Percentiles rank a stretch among this genome's conserved stretches.
These are phyloP conservation scores for Trichoderma atroviride DNA, from an alignment of 2,329 filamentous ascomycete genomes.

Conservation along the genomic window DNA sequence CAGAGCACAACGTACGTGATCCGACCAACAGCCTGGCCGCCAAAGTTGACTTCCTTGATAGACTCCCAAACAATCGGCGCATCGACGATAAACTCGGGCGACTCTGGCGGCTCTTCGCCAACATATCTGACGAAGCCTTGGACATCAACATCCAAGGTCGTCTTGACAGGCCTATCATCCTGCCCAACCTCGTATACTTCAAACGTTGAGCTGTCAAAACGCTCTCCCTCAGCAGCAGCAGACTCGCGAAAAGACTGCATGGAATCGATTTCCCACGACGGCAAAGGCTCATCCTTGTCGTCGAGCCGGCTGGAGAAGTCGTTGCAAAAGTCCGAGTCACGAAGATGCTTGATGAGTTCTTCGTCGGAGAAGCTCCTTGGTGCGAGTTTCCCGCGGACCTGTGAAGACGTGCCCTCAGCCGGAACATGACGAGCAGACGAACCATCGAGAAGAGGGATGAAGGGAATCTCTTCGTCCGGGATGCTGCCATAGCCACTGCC, in stretches of 20 bases:
- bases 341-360: slow-evolving; percentile 46
- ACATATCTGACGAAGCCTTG: slow-evolving; percentile 34
- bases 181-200: slow-evolving; percentile 59
- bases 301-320: slow-evolving; percentile 44
- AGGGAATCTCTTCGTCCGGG: slow-evolving; percentile 39
- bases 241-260: slow-evolving; percentile 39
- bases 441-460: slow-evolving; percentile 38
- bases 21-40: slow-evolving; percentile 53
- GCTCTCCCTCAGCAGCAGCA: slow-evolving; percentile 43
- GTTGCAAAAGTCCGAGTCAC: slow-evolving; percentile 46
- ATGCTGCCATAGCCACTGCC: slow-evolving; percentile 30
- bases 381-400: slow-evolving; percentile 30
- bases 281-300: slow-evolving; percentile 40
- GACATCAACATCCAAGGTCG: slow-evolving; percentile 36
- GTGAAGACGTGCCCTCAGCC: slow-evolving; percentile 28
- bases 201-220: slow-evolving; percentile 54
- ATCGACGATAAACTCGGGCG: slow-evolving; percentile 40
- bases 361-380: slow-evolving; percentile 44
- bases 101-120: slow-evolving; percentile 34
- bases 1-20: slow-evolving; percentile 51
- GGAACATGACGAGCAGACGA: slow-evolving; percentile 13
- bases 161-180: slow-evolving; percentile 46
- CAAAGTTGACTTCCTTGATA: slow-evolving; percentile 43
- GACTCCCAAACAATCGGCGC: slow-evolving; percentile 47
- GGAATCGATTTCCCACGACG: slow-evolving; percentile 40